A percentile compares a stretch with the other conserved stretches of the same genome.
phyloP scores from a whole-genome alignment of 2,329 filamentous ascomycete genomes.

The Paecilomyces variotii region DNA sequence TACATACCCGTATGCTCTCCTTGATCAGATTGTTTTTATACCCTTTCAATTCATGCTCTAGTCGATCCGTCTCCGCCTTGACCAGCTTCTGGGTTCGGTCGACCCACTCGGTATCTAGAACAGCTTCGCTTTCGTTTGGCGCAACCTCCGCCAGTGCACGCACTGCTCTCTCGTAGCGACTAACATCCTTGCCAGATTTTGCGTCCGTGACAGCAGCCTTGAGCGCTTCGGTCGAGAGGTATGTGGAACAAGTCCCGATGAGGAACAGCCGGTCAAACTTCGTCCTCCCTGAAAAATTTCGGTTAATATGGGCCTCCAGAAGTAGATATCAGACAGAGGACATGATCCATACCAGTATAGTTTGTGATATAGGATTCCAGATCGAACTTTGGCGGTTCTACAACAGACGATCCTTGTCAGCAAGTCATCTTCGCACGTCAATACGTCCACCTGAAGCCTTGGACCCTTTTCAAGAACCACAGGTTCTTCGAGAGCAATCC shows the following conservation, averaged over 20 bases:
- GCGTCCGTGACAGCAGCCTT: slow-evolving; percentile 69
- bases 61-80: slow-evolving; percentile 60
- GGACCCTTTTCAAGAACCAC: not conserved
- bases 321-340: not conserved
- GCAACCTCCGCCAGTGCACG: slow-evolving; percentile 55
- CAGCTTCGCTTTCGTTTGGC: slow-evolving; percentile 60
- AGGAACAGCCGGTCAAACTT: slow-evolving; percentile 71
- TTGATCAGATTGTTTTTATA: slow-evolving; percentile 98
- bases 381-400: slow-evolving; percentile 79
- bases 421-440: not conserved
- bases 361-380: slow-evolving; percentile 85
- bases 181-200: slow-evolving; percentile 65
- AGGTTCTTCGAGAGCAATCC: slow-evolving; percentile 5
- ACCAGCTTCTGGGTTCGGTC: slow-evolving; percentile 59
- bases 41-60: slow-evolving; percentile 77
- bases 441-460: not conserved
- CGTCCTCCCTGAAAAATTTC: slow-evolving; percentile 56
- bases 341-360: slow-evolving; percentile 59
- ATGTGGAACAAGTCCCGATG: slow-evolving; percentile 70
- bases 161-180: slow-evolving; percentile 61
- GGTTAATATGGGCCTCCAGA: slow-evolving; percentile 5
- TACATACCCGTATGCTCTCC: slow-evolving; percentile 78
- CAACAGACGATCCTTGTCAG: not conserved
- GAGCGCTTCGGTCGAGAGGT: slow-evolving; percentile 71
- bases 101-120: slow-evolving; percentile 67